Evolutionary conservation across 2,329 filamentous ascomycete species (phyloP).

Genomic region (Cladosporium sp.): DNA sequence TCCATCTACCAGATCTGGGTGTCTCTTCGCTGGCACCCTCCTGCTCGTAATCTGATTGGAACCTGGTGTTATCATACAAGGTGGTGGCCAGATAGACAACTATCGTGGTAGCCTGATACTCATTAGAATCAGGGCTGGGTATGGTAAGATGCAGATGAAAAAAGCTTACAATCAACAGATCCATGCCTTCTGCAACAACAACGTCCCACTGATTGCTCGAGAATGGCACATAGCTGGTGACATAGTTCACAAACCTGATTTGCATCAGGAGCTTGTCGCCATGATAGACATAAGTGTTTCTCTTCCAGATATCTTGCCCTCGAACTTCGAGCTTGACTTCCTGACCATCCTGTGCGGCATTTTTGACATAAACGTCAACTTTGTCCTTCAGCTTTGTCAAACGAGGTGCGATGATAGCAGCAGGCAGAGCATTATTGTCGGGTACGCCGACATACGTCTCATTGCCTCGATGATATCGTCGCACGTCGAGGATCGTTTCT

Average conservation of each 20-base stretch:
- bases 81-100: neutral
- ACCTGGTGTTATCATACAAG: neutral
- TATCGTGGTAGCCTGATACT: neutral
- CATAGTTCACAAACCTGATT: neutral
- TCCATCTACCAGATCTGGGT: neutral
- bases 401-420: neutral
- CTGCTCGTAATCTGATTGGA: neutral
- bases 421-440: neutral
- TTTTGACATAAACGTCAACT: neutral
- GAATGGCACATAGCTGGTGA: slow-evolving; percentile 4
- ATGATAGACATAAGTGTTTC: neutral
- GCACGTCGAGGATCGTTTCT: neutral
- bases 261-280: neutral
- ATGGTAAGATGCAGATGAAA: neutral
- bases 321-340: neutral
- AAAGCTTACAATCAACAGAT: neutral
- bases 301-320: slow-evolving; percentile 5
- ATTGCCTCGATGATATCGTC: neutral
- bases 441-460: slow-evolving; percentile 2
- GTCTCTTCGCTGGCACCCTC: neutral
- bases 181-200: neutral
- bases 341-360: neutral
- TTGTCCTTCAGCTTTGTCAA: neutral
- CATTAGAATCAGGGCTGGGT: neutral
- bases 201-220: slow-evolving; percentile 7